A percentile compares a stretch with the other conserved stretches of the same genome.
phyloP scores from a whole-genome alignment of 148 eudicot genomes.

The Spergularia bocconei region DNA sequence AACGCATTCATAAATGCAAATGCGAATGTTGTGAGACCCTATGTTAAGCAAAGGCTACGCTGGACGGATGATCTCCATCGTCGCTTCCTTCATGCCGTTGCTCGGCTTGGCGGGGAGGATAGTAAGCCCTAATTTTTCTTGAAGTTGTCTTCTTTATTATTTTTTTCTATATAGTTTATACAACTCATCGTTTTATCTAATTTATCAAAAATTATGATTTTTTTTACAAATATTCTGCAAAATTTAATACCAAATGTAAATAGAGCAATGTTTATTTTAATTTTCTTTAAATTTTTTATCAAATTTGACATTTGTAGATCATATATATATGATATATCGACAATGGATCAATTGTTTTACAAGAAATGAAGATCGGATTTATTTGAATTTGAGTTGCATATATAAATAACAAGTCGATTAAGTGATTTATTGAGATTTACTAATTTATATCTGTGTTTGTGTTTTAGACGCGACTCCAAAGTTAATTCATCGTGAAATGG shows the following conservation, averaged over 20 bases:
- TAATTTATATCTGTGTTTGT: not conserved
- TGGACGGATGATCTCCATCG: slow-evolving; percentile 25
- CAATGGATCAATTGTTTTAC: no score
- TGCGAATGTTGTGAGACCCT: slow-evolving; percentile 17
- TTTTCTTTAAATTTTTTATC: no score
- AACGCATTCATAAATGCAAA: not conserved
- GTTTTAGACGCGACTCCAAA: slow-evolving; percentile 24
- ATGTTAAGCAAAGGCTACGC: slow-evolving; percentile 28
- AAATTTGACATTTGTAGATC: no score
- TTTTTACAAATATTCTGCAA: no score
- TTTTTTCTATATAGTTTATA: no score
- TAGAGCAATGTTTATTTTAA: no score
- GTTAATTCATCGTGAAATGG: slow-evolving; percentile 17
- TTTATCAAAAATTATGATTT: no score
- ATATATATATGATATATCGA: no score
- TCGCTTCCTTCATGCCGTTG: slow-evolving; percentile 12
- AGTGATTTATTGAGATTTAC: no score
- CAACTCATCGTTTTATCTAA: no score
- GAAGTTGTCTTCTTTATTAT: no score
- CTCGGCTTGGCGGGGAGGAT: slow-evolving; percentile 28
- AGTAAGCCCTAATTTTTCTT: slow-evolving; percentile 21
- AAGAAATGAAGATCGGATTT: not conserved
- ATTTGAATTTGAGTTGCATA: not conserved
- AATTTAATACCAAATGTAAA: no score
- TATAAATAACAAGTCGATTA: not conserved